Evolutionary conservation across 257 asterid species (phyloP), one percentile per base, ranked within the genome.

Genomic region (Plantago elongata): DNA sequence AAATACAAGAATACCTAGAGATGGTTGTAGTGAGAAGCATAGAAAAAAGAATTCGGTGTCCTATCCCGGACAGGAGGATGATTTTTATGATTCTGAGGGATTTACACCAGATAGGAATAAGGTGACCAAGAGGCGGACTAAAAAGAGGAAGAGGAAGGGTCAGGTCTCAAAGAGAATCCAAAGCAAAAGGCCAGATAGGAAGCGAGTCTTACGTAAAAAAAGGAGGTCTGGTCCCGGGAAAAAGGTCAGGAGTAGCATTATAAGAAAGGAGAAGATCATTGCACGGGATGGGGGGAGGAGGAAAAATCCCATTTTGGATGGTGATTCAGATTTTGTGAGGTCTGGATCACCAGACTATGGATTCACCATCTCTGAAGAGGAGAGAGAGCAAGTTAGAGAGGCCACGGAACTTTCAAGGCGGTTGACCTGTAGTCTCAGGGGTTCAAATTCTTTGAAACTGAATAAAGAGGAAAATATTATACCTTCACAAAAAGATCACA

Each of bases 331-430:
- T 75, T 22, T 79, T 52, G 79, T 67, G 61, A 79, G 79, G 59
- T 84, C 85, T 40, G 90, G 75, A 51, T 71, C 87, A 65, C 77
- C 85, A 44, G 95, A 82, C 72, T 79, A 51, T 64, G 93, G 85
- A 5, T 87, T 71, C 76, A 81, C 89, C 9, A 74, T 83, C 46
- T 90, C 96, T 44, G 97, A 90, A 70, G 96, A 87, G 82, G 96
- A 90, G 83, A 85, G 96, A 62, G 89, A 90, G 65, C 93, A 83
- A 72, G 44, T 89, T 68, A 83, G 75, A 76, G 96, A 87, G 76
- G 96, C 95, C 63, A 72, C 14, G 69, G 72, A 64, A 55, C 62
- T 85, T 30, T 78, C 87, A 58, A 71, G 83, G 45, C 74, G 69
- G 68, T 59, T 68, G 51, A 48, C 52, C 44, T 51, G 78, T 59